Conservation (phyloP, 2,329 filamentous ascomycete species). For the Fusarium agapanthi region DNA sequence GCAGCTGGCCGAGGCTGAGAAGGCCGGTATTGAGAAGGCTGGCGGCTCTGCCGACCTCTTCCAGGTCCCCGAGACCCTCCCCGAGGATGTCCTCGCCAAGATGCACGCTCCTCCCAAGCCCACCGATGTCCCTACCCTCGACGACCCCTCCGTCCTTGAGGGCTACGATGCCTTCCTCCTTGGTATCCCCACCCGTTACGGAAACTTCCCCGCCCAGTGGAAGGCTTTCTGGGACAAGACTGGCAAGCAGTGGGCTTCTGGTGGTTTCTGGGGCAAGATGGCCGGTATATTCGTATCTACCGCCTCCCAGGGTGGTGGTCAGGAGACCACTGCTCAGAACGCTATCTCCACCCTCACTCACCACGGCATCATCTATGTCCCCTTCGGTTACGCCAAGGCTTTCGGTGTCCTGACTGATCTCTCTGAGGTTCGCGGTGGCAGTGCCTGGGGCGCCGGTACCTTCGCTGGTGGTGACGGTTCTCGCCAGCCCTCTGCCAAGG, state of each 20-base stretch:
- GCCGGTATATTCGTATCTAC: conserved; percentile 92
- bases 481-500: conserved; percentile 77
- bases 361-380: conserved; percentile 97
- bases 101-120: conserved; percentile 89
- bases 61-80: conserved; percentile 90
- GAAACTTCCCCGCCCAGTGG: conserved; percentile 97
- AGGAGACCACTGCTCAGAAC: conserved; percentile 86
- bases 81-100: conserved; percentile 83
- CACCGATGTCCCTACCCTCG: conserved; percentile 69
- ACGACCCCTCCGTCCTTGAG: conserved; percentile 67
- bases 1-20: conserved; percentile 86
- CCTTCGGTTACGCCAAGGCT: conserved; percentile 86
- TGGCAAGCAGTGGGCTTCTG: conserved; percentile 82
- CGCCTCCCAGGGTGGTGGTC: conserved; percentile 85
- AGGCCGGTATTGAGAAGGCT: conserved; percentile 86
- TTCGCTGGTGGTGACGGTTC: conserved; percentile 83
- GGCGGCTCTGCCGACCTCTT: conserved; percentile 84
- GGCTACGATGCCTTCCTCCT: conserved; percentile 89
- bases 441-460: conserved; percentile 93
- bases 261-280: conserved; percentile 85
- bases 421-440: conserved; percentile 83
- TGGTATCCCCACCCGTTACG: conserved; percentile 94
- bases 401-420: conserved; percentile 78
- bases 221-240: conserved; percentile 94
- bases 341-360: conserved; percentile 87